These are phyloP conservation scores for Triangularia verruculosa DNA, from an alignment of 2,329 filamentous ascomycete genomes.

Conservation along the genomic window DNA sequence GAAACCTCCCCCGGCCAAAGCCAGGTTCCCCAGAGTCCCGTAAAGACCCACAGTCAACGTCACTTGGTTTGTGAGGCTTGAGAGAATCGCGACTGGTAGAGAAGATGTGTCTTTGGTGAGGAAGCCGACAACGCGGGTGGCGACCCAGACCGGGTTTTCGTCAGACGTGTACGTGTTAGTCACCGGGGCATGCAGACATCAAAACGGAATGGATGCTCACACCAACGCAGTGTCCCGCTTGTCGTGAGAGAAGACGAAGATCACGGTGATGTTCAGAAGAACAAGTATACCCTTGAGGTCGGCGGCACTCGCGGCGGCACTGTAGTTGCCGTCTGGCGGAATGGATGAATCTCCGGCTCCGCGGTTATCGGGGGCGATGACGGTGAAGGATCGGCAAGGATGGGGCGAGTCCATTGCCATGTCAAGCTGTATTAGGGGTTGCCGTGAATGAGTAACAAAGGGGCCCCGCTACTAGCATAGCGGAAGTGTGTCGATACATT, in stretches of 20 bases:
- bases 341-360: slow-evolving; percentile 42
- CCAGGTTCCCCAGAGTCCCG: slow-evolving; percentile 24
- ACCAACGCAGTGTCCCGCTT: slow-evolving; percentile 43
- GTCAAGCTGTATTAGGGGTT: slow-evolving; percentile 41
- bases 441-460: slow-evolving; percentile 41
- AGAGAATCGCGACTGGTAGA: slow-evolving; percentile 21
- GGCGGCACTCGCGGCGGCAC: slow-evolving; percentile 37
- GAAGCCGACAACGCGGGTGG: slow-evolving; percentile 25
- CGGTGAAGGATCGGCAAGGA: slow-evolving; percentile 42
- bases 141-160: slow-evolving; percentile 30
- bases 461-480: slow-evolving; percentile 40
- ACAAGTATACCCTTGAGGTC: slow-evolving; percentile 40
- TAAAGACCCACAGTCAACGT: slow-evolving; percentile 28
- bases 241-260: slow-evolving; percentile 45
- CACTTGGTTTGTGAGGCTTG: slow-evolving; percentile 23
- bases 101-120: slow-evolving; percentile 24
- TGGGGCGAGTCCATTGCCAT: slow-evolving; percentile 39
- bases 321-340: slow-evolving; percentile 40
- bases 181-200: background rate
- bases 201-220: slow-evolving; percentile 11
- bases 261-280: slow-evolving; percentile 41
- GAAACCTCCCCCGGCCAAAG: background rate
- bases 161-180: slow-evolving; percentile 20
- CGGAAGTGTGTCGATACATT: slow-evolving; percentile 44
- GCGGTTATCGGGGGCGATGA: slow-evolving; percentile 43